Base-by-base conservation (phyloP, 2,329 filamentous ascomycete species). In the Westerdykella sp. region DNA sequence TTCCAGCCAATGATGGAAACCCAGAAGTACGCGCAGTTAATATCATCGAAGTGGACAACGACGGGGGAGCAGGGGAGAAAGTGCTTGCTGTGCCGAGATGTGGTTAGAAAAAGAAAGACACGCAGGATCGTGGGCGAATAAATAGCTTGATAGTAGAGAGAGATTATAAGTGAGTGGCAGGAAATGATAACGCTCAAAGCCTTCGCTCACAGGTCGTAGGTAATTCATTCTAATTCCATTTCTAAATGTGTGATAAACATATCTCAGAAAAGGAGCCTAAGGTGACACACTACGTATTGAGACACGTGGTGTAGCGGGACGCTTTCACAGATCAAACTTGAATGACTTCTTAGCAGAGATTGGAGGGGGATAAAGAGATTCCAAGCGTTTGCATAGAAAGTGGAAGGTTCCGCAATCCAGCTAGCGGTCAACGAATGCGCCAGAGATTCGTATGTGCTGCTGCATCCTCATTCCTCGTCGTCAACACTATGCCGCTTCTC, bases 1-100 rank as follows among this genome's bases (percentile, higher is more conserved):
- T 71, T 38, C 62, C 65, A 2, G 11, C 42, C 5, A 49, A 66
- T 31, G 62, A 73, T 39, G 28, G 30, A 21, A 51, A 68, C 46
- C 69, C 66, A n/a, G 67, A 73, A 44, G 66, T 70, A 1, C 47
- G 72, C 14, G 62, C 68, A 49, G 67, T 72, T 36, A 71, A 69
- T 36, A 70, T 73, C 40, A 52, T 68, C 37, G 69, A 73, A 58
- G 52, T 68, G 23, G 68, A 72, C 15, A 55, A 61, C 41, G 57
- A 65, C 46, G 42, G 48, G 37, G 64, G 62, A 4, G 48, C 42
- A 18, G 66, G 67, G 18, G 66, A 66, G 52, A 70, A 60, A 54
- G 59, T 72, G 15, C 49, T 73, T 15, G 66, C 67, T 15, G 65
- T 73, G 40, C 64, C 63, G n/a, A 67, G 68, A 43, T 72, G 68